Base-by-base conservation (phyloP, 139 green algal species). In the Limnomonas spitsbergensis region DNA sequence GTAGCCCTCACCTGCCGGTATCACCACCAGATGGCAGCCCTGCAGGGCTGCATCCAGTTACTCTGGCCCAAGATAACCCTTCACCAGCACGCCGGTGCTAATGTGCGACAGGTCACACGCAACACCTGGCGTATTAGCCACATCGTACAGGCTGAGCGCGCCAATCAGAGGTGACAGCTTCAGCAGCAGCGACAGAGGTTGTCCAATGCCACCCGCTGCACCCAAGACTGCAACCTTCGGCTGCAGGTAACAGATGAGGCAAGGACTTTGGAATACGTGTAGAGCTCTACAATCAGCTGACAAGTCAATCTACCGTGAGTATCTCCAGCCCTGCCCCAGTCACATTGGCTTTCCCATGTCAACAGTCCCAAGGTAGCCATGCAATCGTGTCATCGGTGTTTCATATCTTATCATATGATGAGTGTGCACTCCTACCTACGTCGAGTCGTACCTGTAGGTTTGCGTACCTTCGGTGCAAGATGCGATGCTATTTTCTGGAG, bases 191-290 rank as follows among this genome's bases (percentile, higher is more conserved):
- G 87, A 89, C 47, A 99, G 86, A 1, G 96, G 93, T 88, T 99
- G 96, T 9, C 96, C 96, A 75, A 99, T 99, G 67, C 96, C 96
- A 35, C 96, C 96, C 3, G 92, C 93, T 24, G 96, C 96, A 24
- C 96, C 96, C 61, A 99, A 83, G 38, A 99, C 84, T 1, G 95
- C 95, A 2, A 99, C 96, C 80, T 97, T 98, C 38, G 68, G 68
- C 68, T 74, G 68, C 36, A n/a, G n/a, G 42, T 29, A 32, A 74
- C n/a, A n/a, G n/a, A n/a, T n/a, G n/a, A n/a, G n/a, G n/a, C n/a
- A n/a, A n/a, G n/a, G n/a, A n/a, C n/a, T n/a, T n/a, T n/a, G n/a
- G n/a, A n/a, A n/a, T n/a, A n/a, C n/a, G n/a, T n/a, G n/a, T n/a
- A n/a, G n/a, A n/a, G n/a, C n/a, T n/a, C n/a, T n/a, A n/a, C n/a